Evolutionary conservation across 2,329 filamentous ascomycete species (phyloP).

Genomic region (Lachnellula subtilissima): DNA sequence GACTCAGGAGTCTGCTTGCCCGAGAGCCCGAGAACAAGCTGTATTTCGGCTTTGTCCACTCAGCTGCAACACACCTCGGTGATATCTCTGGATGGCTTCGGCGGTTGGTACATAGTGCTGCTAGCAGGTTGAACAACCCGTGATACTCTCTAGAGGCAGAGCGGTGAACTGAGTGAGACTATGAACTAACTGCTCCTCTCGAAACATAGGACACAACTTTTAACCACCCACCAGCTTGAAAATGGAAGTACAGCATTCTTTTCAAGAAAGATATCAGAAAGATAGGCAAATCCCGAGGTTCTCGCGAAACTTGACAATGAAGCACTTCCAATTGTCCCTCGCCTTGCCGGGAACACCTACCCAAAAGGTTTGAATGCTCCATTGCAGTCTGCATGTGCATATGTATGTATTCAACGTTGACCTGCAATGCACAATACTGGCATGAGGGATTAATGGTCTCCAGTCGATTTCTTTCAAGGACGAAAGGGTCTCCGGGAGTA

Average conservation of each 20-base stretch:
- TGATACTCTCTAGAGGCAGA: background rate
- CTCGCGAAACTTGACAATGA: background rate
- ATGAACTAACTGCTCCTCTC: background rate
- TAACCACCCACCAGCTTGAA: background rate
- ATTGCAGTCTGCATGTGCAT: constrained; percentile 4
- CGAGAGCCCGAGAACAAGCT: background rate
- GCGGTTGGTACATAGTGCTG: background rate
- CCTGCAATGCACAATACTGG: background rate
- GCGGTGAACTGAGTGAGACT: background rate
- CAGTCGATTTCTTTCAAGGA: constrained; percentile 18
- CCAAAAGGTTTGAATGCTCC: constrained; percentile 6
- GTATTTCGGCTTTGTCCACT: background rate
- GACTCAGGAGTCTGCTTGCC: background rate
- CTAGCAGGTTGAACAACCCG: background rate
- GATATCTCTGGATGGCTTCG: background rate
- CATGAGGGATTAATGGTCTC: constrained; percentile 28
- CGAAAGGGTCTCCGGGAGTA: constrained; percentile 1
- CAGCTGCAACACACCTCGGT: background rate
- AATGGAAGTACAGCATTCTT: background rate
- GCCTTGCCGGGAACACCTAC: constrained; percentile 10
- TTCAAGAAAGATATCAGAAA: background rate
- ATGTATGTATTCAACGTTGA: background rate
- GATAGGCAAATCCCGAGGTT: too few relatives aligned
- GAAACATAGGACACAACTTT: background rate
- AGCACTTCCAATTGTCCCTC: constrained; percentile 4